A percentile compares a stretch with the other conserved stretches of the same genome.
Conservation (phyloP, 305 asterid species). For the Lippia alba region DNA sequence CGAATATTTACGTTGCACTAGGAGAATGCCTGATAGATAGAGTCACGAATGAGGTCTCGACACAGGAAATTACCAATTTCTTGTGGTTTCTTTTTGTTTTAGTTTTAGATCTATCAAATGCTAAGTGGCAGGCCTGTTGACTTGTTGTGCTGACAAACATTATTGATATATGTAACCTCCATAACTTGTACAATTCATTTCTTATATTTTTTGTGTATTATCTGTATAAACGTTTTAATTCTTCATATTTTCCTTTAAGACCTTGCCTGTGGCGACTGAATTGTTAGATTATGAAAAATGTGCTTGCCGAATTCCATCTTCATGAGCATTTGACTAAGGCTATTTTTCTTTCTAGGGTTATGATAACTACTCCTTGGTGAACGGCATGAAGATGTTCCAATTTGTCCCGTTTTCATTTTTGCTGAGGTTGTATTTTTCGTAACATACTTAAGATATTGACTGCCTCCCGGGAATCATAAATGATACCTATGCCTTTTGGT, state of each 20-base stretch:
- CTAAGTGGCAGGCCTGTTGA: slow-evolving; percentile 23
- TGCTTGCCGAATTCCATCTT: too few relatives aligned
- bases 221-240: too few relatives aligned
- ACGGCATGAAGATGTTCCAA: slow-evolving; percentile 49
- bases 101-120: slow-evolving; percentile 27
- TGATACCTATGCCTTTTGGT: slow-evolving; percentile 23
- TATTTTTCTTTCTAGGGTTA: slow-evolving; percentile 71
- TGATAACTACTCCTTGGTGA: slow-evolving; percentile 60
- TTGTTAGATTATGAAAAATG: too few relatives aligned
- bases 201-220: too few relatives aligned
- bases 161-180: slow-evolving; percentile 30
- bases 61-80: slow-evolving; percentile 37
- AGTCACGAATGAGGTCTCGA: slow-evolving; percentile 49
- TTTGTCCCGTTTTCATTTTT: slow-evolving; percentile 30
- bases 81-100: slow-evolving; percentile 33
- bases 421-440: slow-evolving; percentile 28
- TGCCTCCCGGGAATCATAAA: slow-evolving; percentile 17
- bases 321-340: slow-evolving; percentile 43
- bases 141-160: slow-evolving; percentile 7
- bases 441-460: slow-evolving; percentile 12
- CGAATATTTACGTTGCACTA: slow-evolving; percentile 30
- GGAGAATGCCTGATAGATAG: slow-evolving; percentile 51
- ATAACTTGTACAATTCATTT: neutral
- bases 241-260: too few relatives aligned
- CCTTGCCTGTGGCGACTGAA: too few relatives aligned